Conservation (phyloP, 2,329 filamentous ascomycete genomes). For the Aureobasidium sp. region DNA sequence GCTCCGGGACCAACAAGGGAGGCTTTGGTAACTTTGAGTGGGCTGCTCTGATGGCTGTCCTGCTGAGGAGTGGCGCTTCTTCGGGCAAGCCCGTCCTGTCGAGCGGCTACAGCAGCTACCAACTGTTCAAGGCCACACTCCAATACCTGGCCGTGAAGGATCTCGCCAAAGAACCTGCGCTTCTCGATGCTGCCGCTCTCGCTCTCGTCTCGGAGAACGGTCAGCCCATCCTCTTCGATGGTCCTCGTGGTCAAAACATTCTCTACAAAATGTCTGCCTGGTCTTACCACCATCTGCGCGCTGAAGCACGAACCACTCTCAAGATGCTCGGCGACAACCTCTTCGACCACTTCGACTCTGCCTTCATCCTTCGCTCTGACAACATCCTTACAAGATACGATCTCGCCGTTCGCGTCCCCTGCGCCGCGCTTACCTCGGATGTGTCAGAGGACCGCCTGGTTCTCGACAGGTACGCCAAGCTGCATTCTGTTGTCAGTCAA, state of each 20-base stretch:
- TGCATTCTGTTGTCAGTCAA: conserved; percentile 59
- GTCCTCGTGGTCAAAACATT: conserved; percentile 66
- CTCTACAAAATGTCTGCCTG: conserved; percentile 85
- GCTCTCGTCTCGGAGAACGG: conserved; percentile 26
- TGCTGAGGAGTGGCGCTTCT: conserved; percentile 70
- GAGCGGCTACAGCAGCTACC: conserved; percentile 76
- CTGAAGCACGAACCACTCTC: conserved; percentile 68
- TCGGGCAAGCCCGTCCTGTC: conserved; percentile 68
- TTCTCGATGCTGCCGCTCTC: conserved; percentile 35
- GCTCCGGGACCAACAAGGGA: conserved; percentile 60
- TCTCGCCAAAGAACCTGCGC: conserved; percentile 54
- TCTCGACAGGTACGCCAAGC: conserved; percentile 43
- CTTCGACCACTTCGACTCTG: conserved; percentile 73
- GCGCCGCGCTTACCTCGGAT: conserved; percentile 25
- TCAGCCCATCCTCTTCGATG: conserved; percentile 72
- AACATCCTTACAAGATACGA: conserved; percentile 50
- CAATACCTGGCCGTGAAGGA: conserved; percentile 76
- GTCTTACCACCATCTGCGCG: conserved; percentile 68
- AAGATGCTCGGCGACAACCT: conserved; percentile 66
- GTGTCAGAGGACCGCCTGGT: conserved; percentile 26
- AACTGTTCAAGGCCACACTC: conserved; percentile 90
- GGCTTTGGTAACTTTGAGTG: conserved; percentile 95
- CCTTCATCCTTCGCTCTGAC: conserved; percentile 64
- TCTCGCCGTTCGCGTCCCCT: conserved; percentile 38
- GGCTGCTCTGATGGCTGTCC: conserved; percentile 69